Base-by-base conservation (phyloP, 345 rosid species). In the Brassica incana region DNA sequence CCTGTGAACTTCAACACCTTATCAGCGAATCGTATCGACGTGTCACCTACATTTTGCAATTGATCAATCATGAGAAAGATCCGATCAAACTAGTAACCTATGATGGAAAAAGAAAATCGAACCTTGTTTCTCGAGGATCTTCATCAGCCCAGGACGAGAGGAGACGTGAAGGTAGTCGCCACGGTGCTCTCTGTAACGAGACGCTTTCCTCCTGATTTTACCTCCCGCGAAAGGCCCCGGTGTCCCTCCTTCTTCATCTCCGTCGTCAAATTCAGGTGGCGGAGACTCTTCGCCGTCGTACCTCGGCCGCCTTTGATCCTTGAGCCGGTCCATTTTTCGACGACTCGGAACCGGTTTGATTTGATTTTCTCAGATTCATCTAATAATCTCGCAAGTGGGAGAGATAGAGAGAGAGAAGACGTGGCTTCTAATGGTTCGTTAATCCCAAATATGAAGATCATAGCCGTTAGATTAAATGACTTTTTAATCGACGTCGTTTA, bases 121-220 rank as follows among this genome's bases (percentile, higher is more conserved):
- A 93, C 99, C 99, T 89, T 93, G 98, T 73, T 91, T 95, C 56
- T 88, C 88, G 79, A 95, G 77, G 74, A 93, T 87, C 82, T 85
- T 86, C 93, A 91, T 86, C 78, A 93, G 72, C 33, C 79, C 83
- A 36, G 98, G 94, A 40, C 83, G 85, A 48, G 97, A 81, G 32
- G 87, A 85, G 10, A 95, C 92, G 83, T 87, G 93, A n/a, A 95
- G 84, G 77, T 95, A 90, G 58, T 95, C 99, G 61, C 99, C 99
- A 71, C 83, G 86, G 75, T 77, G 86, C 54, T 93, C 98, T 60
- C 96, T 84, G 64, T 84, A 90, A 56, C 88, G 90, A 74, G 97
- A 95, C 1, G 97, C 97, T 81, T 87, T 90, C 76, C 99, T 73
- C 69, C 97, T 85, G 43, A 90, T 91, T 84, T 93, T 90, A 75